Conservation (phyloP, 768 basidiomycete genomes). For the Agaricus subrufescens region DNA sequence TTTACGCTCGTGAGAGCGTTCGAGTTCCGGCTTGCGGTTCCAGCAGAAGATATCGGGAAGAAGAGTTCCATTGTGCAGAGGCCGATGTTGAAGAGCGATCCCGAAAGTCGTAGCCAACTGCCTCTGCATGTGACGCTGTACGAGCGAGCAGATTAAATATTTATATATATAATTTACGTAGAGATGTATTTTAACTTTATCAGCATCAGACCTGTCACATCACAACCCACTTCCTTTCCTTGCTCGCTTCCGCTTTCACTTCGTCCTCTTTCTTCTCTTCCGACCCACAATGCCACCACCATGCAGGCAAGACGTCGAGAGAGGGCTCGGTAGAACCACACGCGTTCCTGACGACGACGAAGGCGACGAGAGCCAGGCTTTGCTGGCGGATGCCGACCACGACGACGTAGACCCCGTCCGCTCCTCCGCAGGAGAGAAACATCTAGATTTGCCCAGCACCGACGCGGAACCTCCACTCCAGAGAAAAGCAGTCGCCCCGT, state of each 20-base stretch:
- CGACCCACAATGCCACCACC: background rate
- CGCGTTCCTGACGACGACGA: constrained; percentile 1
- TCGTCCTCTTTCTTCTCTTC: background rate
- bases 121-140: constrained; percentile 36
- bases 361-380: constrained; percentile 6
- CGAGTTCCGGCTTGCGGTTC: constrained; percentile 45
- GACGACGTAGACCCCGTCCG: background rate
- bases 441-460: background rate
- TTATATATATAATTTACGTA: no score
- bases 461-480: background rate
- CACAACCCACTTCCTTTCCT: background rate
- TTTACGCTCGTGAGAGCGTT: constrained; percentile 33
- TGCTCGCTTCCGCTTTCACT: background rate
- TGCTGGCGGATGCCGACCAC: background rate
- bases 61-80: constrained; percentile 35
- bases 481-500: background rate
- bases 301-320: constrained; percentile 1
- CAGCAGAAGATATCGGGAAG: constrained; percentile 29
- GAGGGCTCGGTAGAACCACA: background rate
- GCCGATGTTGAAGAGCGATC: constrained; percentile 40
- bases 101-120: constrained; percentile 36
- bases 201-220: background rate
- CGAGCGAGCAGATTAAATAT: background rate
- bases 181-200: no score
- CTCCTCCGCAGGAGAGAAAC: background rate